Base-by-base conservation (phyloP, 495 filamentous ascomycete genomes). In the Annulohypoxylon bovei region DNA sequence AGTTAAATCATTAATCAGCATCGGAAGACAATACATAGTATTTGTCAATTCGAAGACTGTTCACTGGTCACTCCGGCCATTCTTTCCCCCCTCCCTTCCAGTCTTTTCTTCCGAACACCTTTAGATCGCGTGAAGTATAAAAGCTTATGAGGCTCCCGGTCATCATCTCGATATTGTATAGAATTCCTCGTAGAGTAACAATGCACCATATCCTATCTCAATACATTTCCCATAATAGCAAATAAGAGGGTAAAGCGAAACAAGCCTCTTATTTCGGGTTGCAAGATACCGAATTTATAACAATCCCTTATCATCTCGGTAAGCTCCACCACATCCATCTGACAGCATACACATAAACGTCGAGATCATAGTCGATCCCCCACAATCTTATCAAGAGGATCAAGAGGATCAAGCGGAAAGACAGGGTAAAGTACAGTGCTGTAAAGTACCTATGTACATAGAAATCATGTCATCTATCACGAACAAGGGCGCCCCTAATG, bases 401-500 rank as follows among this genome's bases (percentile, higher is more conserved):
- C 39, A 18, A n/a, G n/a, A n/a, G n/a, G n/a, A n/a, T n/a, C n/a
- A n/a, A n/a, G n/a, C n/a, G n/a, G n/a, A n/a, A n/a, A n/a, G n/a
- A n/a, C n/a, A n/a, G n/a, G n/a, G n/a, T n/a, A n/a, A 49, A 20
- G 33, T 7, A 37, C 2, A 2, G 9, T 37, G 14, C 7, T 5
- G 33, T 5, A 12, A 37, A 37, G 9, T 6, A 37, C 9, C 33
- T 11, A 37, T 37, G n/a, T 12, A 11, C 16, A n/a, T 20, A 18
- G 28, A 52, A 53, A 16, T 28, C 46, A 53, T 53, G 49, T 32
- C 49, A 16, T 53, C 49, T 27, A 63, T 61, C 42, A 69, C 62
- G 18, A 81, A 80, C 59, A 75, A 72, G 37, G 64, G 66, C 20
- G 80, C 77, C 11, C 68, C 67, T 16, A 79, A 80, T 67, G 68